These are phyloP conservation scores for Populus hybrid DNA, from an alignment of 441 rosid genomes.

Conservation along the genomic window DNA sequence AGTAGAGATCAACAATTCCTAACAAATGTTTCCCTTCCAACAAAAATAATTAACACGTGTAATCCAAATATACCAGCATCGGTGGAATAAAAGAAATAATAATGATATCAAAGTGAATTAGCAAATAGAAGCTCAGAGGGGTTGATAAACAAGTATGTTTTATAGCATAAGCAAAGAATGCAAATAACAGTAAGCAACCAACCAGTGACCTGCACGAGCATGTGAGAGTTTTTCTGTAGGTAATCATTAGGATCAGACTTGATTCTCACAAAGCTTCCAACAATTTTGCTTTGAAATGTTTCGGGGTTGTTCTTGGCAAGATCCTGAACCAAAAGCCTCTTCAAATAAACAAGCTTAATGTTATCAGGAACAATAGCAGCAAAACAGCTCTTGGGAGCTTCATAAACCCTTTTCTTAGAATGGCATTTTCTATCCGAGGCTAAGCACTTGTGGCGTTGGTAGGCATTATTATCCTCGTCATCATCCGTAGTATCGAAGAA, in stretches of 20 bases:
- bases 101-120: background rate
- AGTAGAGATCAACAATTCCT: background rate
- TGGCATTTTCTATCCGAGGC: constrained; percentile 24
- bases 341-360: constrained; percentile 54
- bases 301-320: constrained; percentile 41
- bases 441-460: constrained; percentile 14
- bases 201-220: constrained; percentile 61
- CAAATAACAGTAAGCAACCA: constrained; percentile 16
- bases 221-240: constrained; percentile 43
- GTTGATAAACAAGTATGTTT: background rate
- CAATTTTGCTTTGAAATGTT: constrained; percentile 39
- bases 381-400: constrained; percentile 30
- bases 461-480: constrained; percentile 35
- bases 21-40: background rate
- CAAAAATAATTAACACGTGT: background rate
- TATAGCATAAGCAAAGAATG: background rate
- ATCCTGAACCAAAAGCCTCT: constrained; percentile 48
- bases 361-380: constrained; percentile 47
- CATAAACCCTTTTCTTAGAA: constrained; percentile 13
- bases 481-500: constrained; percentile 43
- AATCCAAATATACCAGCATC: background rate
- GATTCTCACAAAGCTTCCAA: constrained; percentile 60
- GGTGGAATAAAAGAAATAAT: background rate
- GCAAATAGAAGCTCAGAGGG: background rate
- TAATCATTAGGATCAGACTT: constrained; percentile 45